These are phyloP conservation scores for Graphilbum sp. DNA, from an alignment of 2,329 filamentous ascomycete genomes.

Conservation along the genomic window DNA sequence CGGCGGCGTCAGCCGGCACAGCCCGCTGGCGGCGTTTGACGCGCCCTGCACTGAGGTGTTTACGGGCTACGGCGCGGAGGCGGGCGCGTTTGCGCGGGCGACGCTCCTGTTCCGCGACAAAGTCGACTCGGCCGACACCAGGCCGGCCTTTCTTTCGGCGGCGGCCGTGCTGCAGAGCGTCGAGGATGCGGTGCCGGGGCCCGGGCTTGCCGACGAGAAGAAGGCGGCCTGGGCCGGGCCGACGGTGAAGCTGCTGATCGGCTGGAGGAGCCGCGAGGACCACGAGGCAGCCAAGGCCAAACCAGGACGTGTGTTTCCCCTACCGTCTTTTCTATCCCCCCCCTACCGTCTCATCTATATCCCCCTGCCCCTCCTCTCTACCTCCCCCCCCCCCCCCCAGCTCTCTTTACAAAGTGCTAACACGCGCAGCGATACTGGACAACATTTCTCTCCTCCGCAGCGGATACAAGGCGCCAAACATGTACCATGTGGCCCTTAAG, in stretches of 20 bases:
- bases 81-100: slow-evolving; percentile 7
- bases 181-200: slow-evolving; percentile 1
- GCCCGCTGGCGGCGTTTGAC: not conserved
- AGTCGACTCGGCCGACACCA: slow-evolving; percentile 2
- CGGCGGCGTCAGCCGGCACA: not conserved
- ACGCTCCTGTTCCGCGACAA: slow-evolving; percentile 6
- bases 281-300: slow-evolving; percentile 9
- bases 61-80: slow-evolving; percentile 10
- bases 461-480: not conserved
- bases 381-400: too few species aligned
- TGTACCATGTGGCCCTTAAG: slow-evolving; percentile 5
- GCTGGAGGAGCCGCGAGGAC: slow-evolving; percentile 12
- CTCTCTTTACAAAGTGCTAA: too few species aligned
- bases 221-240: slow-evolving; percentile 1
- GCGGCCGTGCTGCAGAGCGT: slow-evolving; percentile 2
- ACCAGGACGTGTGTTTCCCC: slow-evolving; percentile 4
- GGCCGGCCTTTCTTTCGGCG: slow-evolving; percentile 5
- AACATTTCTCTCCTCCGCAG: slow-evolving; percentile 3
- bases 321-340: too few species aligned
- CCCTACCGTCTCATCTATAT: too few species aligned
- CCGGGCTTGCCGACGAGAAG: not conserved
- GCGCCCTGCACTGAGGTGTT: slow-evolving; percentile 12
- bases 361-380: too few species aligned
- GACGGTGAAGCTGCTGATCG: slow-evolving; percentile 11
- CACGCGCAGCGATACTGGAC: not conserved